Conservation (phyloP, 805 yeast genomes). For the Metschnikowia colocasiae region DNA sequence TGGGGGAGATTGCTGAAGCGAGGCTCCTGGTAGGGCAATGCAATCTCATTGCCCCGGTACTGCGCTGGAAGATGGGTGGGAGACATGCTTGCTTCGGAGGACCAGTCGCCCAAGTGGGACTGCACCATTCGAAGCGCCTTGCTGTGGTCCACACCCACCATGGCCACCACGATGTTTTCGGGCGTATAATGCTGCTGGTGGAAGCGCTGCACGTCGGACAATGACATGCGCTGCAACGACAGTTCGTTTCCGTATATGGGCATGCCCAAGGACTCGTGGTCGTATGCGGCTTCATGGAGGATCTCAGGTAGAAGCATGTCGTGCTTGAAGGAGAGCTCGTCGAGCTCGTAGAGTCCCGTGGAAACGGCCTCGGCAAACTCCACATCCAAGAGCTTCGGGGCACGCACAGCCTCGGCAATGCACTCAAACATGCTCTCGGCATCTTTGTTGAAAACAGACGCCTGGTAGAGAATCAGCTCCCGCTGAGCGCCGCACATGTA, state of each 20-base stretch:
- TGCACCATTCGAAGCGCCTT: constrained; percentile 62
- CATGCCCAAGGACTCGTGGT: constrained; percentile 70
- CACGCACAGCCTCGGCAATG: constrained; percentile 71
- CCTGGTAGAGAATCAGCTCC: constrained; percentile 90
- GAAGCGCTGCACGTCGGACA: constrained; percentile 54
- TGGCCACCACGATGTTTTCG: constrained; percentile 75
- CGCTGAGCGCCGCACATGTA: constrained; percentile 90
- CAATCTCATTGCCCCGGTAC: constrained; percentile 48
- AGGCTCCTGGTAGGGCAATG: constrained; percentile 37
- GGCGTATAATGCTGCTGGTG: constrained; percentile 70
- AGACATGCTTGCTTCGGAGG: constrained; percentile 13
- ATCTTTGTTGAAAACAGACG: constrained; percentile 87
- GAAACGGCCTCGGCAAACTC: constrained; percentile 72
- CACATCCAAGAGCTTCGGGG: constrained; percentile 61
- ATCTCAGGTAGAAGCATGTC: constrained; percentile 86
- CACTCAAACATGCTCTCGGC: constrained; percentile 73
- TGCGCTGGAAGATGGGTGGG: constrained; percentile 49
- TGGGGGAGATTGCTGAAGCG: constrained; percentile 57
- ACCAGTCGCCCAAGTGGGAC: constrained; percentile 62
- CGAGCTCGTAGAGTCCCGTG: constrained; percentile 77
- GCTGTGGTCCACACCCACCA: constrained; percentile 78
- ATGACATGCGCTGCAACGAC: constrained; percentile 51
- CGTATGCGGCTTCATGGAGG: constrained; percentile 80
- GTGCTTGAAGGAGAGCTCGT: constrained; percentile 77
- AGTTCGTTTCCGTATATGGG: constrained; percentile 83